Conservation (phyloP, 129 eudicot species). For the Deinandra increscens region DNA sequence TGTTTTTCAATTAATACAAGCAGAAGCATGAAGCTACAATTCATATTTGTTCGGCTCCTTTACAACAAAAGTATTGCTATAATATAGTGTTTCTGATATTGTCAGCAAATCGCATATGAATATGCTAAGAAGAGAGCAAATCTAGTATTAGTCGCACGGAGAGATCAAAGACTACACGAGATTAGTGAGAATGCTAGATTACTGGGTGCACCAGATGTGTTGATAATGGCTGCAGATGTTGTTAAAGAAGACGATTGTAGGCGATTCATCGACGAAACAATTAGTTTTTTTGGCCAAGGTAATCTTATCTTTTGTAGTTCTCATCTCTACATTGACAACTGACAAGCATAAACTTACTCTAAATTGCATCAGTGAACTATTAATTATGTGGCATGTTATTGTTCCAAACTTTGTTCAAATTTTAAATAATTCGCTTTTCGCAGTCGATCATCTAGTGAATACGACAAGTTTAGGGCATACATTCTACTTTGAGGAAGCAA, state of each 20-base stretch:
- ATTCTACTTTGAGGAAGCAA: slow-evolving; percentile 92
- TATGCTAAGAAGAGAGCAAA: slow-evolving; percentile 80
- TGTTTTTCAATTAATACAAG: too few relatives aligned
- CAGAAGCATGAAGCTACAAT: too few relatives aligned
- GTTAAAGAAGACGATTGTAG: slow-evolving; percentile 92
- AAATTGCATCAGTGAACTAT: too few relatives aligned
- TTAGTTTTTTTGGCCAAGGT: slow-evolving; percentile 66
- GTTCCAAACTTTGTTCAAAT: too few relatives aligned
- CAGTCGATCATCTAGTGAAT: slow-evolving; percentile 95
- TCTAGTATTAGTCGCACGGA: slow-evolving; percentile 85
- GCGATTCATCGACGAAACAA: slow-evolving; percentile 69
- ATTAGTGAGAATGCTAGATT: slow-evolving; percentile 75
- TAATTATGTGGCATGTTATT: background rate
- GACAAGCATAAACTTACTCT: too few relatives aligned
- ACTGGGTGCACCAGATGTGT: slow-evolving; percentile 68
- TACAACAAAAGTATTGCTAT: too few relatives aligned
- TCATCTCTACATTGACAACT: too few relatives aligned
- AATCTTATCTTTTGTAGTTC: too few relatives aligned
- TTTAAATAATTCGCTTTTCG: slow-evolving; percentile 14
- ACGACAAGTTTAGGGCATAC: slow-evolving; percentile 92
- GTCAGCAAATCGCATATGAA: slow-evolving; percentile 90
- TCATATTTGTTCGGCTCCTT: too few relatives aligned
- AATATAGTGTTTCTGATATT: too few relatives aligned
- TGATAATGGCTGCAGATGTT: slow-evolving; percentile 90
- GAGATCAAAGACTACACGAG: slow-evolving; percentile 71